Percentiles rank a stretch among this genome's conserved stretches.
Evolutionary conservation across 2,329 filamentous ascomycete species (phyloP).

Genomic region (Fusarium coffeatum): DNA sequence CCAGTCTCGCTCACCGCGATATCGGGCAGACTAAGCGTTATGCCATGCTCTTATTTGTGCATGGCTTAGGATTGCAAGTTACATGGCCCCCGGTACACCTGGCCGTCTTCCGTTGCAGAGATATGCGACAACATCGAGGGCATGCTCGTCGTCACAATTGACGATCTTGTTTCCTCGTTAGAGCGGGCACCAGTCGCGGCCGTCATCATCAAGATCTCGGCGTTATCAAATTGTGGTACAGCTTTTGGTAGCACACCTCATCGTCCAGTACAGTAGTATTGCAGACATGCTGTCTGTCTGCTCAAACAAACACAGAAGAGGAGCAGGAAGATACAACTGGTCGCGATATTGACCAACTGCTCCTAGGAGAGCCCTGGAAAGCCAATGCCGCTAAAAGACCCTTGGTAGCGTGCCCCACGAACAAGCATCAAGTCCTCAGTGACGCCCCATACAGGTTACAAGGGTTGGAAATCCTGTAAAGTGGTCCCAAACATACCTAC

Average conservation of each 20-base stretch:
- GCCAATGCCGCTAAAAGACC: constrained; percentile 27
- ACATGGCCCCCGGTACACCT: constrained; percentile 36
- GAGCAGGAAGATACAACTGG: constrained; percentile 4
- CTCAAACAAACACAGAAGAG: not conserved
- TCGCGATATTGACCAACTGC: constrained; percentile 15
- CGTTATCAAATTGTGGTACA: not conserved
- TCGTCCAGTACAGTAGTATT: constrained; percentile 16
- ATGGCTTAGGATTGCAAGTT: constrained; percentile 11
- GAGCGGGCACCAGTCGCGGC: constrained; percentile 39
- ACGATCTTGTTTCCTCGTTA: constrained; percentile 44
- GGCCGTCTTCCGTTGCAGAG: constrained; percentile 32
- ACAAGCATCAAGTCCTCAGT: constrained; percentile 38
- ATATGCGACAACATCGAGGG: constrained; percentile 22
- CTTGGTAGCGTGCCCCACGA: constrained; percentile 39
- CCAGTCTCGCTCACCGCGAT: constrained; percentile 43
- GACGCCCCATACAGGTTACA: constrained; percentile 45
- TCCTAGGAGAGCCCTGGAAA: constrained; percentile 20
- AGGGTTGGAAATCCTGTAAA: no score
- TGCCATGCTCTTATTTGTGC: constrained; percentile 24
- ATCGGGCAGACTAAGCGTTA: constrained; percentile 39
- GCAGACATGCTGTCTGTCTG: not conserved
- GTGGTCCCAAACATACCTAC: no score
- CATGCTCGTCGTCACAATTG: constrained; percentile 37
- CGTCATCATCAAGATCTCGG: constrained; percentile 9
- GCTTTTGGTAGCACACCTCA: constrained; percentile 33